These are phyloP conservation scores for Candida verbasci DNA, from an alignment of 805 yeast genomes.

Conservation along the genomic window DNA sequence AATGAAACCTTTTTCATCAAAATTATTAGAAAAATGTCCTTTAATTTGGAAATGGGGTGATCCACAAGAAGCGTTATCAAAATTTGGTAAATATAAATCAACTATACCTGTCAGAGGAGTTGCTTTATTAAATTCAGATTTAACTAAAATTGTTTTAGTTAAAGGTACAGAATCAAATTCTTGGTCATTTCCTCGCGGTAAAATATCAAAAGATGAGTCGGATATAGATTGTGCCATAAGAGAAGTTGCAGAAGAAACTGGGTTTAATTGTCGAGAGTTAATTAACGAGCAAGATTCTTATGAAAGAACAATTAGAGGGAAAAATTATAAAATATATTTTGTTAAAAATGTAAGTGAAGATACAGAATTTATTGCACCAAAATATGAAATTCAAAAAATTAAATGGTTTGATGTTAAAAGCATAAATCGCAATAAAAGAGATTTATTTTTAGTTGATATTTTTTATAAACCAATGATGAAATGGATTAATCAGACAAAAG, in stretches of 20 bases:
- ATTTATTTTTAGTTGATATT: conserved; percentile 44
- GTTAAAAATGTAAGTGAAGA: conserved; percentile 75
- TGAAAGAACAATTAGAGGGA: conserved; percentile 78
- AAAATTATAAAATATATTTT: conserved; percentile 79
- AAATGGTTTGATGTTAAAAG: conserved; percentile 66
- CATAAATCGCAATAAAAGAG: conserved; percentile 31
- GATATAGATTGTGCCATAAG: conserved; percentile 88
- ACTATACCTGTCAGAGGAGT: conserved; percentile 96
- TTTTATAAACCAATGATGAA: conserved; percentile 47
- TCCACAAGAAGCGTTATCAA: conserved; percentile 70
- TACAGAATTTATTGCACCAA: conserved; percentile 72
- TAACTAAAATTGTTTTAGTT: conserved; percentile 72
- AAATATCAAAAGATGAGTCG: conserved; percentile 87
- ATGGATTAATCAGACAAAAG: conserved; percentile 55
- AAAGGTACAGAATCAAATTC: conserved; percentile 74
- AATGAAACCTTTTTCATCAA: conserved; percentile 70
- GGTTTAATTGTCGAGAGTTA: conserved; percentile 71
- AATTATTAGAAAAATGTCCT: conserved; percentile 66
- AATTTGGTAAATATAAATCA: conserved; percentile 80
- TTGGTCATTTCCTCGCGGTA: conserved; percentile 98
- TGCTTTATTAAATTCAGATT: conserved; percentile 68
- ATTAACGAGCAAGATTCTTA: conserved; percentile 68
- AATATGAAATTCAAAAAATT: conserved; percentile 83
- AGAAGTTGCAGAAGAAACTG: conserved; percentile 91
- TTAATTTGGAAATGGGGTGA: conserved; percentile 81